These are phyloP conservation scores for Termitomyces sp. DNA, from an alignment of 768 basidiomycete species.

Conservation along the genomic window DNA sequence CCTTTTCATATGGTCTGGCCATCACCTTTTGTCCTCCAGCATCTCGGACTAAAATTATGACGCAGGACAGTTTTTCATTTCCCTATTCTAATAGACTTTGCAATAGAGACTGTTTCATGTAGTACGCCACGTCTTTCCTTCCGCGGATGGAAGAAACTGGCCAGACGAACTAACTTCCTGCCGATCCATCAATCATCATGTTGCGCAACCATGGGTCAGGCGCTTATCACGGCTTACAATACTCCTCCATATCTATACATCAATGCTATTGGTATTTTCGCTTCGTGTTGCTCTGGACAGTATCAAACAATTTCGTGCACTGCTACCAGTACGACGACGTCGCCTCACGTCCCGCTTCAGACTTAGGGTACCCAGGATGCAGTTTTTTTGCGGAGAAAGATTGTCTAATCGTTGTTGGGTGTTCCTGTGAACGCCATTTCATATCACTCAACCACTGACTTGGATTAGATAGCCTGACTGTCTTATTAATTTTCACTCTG, in stretches of 20 bases:
- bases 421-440: too few species aligned
- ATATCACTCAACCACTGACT: too few species aligned
- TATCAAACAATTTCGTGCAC: neutral
- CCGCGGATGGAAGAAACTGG: neutral
- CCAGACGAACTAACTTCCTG: neutral
- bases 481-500: too few species aligned
- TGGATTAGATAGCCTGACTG: too few species aligned
- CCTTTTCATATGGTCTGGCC: neutral
- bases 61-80: neutral
- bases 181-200: neutral
- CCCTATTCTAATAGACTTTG: too few species aligned
- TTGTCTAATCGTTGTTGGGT: too few species aligned
- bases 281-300: neutral
- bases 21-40: too few species aligned
- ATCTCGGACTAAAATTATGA: neutral
- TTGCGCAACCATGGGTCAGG: neutral
- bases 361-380: too few species aligned
- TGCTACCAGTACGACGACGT: too few species aligned
- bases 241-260: neutral
- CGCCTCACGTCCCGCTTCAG: too few species aligned
- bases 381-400: too few species aligned
- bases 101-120: neutral
- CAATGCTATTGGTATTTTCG: neutral
- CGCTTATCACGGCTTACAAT: neutral
- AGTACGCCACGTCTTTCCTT: neutral